Conservation (phyloP, 441 rosid species). For the Populus hybrid region DNA sequence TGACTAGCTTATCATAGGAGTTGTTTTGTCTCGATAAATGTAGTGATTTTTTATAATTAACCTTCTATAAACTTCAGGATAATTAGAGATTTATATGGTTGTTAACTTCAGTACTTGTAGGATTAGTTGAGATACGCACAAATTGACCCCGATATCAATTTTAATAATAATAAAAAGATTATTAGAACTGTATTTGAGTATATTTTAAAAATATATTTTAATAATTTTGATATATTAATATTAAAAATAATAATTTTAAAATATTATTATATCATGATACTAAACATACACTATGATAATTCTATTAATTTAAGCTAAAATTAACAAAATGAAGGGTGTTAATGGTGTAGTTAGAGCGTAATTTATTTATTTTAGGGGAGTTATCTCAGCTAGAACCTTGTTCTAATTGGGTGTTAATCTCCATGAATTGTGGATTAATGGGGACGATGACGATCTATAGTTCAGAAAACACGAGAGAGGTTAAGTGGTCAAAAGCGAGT, state of each 20-base stretch:
- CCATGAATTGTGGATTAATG: neutral
- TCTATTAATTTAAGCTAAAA: no score
- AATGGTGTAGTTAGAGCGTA: neutral
- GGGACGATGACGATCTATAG: neutral
- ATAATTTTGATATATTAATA: no score
- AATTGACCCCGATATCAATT: accelerated
- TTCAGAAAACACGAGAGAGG: neutral
- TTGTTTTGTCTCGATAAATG: neutral
- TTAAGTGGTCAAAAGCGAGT: neutral
- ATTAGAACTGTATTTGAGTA: no score
- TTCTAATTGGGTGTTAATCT: neutral
- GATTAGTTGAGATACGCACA: no score
- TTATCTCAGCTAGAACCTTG: neutral
- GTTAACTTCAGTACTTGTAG: no score
- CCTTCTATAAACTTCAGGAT: no score
- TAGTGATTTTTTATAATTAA: neutral
- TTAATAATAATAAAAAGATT: no score
- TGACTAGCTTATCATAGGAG: neutral
- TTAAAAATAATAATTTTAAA: no score
- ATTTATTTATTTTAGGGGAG: neutral
- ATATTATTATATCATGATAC: no score
- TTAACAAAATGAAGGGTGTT: neutral
- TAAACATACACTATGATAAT: no score
- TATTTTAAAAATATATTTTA: no score
- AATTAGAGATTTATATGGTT: no score